A percentile compares a stretch with the other conserved stretches of the same genome.
Evolutionary conservation across 768 basidiomycete species (phyloP).

Genomic region (Scleroderma bovista): DNA sequence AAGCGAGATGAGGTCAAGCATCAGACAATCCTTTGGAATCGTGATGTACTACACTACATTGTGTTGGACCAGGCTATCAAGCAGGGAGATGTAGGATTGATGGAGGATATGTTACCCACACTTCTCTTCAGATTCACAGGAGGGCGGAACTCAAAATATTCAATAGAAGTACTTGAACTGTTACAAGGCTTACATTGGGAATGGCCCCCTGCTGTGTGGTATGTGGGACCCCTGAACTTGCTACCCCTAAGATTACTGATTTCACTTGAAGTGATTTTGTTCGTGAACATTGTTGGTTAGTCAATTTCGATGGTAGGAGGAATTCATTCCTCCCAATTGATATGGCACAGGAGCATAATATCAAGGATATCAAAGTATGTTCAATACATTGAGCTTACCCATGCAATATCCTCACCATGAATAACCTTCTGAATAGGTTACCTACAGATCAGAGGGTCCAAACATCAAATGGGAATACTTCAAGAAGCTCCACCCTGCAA

Average conservation of each 20-base stretch:
- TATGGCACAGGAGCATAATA: slow-evolving; percentile 31
- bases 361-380: slow-evolving; percentile 32
- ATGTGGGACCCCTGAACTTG: not conserved
- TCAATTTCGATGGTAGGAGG: too few relatives aligned
- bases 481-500: slow-evolving; percentile 30
- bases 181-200: slow-evolving; percentile 22
- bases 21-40: slow-evolving; percentile 31
- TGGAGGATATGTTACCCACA: slow-evolving; percentile 20
- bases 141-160: slow-evolving; percentile 15
- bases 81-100: slow-evolving; percentile 23
- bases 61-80: slow-evolving; percentile 31
- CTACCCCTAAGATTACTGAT: too few relatives aligned
- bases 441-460: slow-evolving; percentile 30
- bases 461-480: slow-evolving; percentile 29
- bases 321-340: slow-evolving; percentile 19
- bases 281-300: too few relatives aligned
- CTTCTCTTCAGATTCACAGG: slow-evolving; percentile 22
- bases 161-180: slow-evolving; percentile 22
- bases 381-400: not conserved
- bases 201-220: slow-evolving; percentile 21
- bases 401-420: not conserved
- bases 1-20: slow-evolving; percentile 21
- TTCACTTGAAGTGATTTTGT: too few relatives aligned
- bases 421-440: slow-evolving; percentile 9
- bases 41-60: slow-evolving; percentile 34